Evolutionary conservation across 108 stramenopile genomes (phyloP).

Genomic region (Skeletonema marinoi): DNA sequence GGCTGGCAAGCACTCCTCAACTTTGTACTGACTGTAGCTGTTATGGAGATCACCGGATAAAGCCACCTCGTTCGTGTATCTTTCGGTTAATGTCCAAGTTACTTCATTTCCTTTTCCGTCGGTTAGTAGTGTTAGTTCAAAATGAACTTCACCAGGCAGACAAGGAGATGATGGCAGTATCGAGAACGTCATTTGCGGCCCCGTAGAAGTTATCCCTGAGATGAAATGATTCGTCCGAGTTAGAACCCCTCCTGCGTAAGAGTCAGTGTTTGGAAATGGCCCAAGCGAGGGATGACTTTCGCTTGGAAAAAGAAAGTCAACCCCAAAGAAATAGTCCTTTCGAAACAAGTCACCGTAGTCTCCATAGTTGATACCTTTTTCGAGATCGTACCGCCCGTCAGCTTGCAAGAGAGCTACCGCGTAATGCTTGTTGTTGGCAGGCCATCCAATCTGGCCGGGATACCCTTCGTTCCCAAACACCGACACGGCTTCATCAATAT

Average conservation of each 20-base stretch:
- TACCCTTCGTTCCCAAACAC: slow-evolving; percentile 38
- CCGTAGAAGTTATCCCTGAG: slow-evolving; percentile 31
- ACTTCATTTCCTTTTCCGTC: slow-evolving; percentile 36
- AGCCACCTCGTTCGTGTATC: slow-evolving; percentile 1
- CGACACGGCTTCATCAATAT: slow-evolving; percentile 52
- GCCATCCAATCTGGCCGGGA: slow-evolving; percentile 62
- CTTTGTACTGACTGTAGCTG: slow-evolving; percentile 14
- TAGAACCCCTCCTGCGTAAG: slow-evolving; percentile 26
- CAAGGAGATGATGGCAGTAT: slow-evolving; percentile 37
- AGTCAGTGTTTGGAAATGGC: slow-evolving; percentile 51
- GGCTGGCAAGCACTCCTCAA: slow-evolving; percentile 26
- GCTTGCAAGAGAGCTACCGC: slow-evolving; percentile 66
- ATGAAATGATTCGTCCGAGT: slow-evolving; percentile 35
- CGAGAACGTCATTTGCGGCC: slow-evolving; percentile 32
- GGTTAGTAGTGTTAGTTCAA: slow-evolving; percentile 29
- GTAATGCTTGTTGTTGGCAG: slow-evolving; percentile 68
- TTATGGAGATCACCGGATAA: slow-evolving; percentile 22
- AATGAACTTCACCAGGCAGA: slow-evolving; percentile 27
- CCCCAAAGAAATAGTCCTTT: slow-evolving; percentile 28
- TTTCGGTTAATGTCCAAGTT: slow-evolving; percentile 21
- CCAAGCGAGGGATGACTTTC: slow-evolving; percentile 29
- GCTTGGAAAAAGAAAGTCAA: slow-evolving; percentile 41
- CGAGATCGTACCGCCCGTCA: slow-evolving; percentile 77
- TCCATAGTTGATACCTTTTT: slow-evolving; percentile 54
- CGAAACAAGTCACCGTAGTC: slow-evolving; percentile 50